Conservation (phyloP, 1,284 basidiomycete species). For the Trichosporon ovoides region DNA sequence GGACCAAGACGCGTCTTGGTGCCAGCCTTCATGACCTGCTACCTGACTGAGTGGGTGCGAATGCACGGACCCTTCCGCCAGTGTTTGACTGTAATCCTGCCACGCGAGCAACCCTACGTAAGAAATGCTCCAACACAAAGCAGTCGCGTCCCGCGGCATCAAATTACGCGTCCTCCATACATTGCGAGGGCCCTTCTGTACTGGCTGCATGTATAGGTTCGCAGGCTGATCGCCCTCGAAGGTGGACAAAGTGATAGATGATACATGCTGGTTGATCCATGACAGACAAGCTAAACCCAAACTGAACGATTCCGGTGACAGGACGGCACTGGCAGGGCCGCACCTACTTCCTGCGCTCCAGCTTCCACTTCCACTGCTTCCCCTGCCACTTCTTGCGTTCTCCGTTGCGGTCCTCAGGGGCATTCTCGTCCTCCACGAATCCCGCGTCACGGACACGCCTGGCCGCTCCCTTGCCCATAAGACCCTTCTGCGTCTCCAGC, state of each 20-base stretch:
- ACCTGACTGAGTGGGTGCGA: too few species aligned
- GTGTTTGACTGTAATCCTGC: too few species aligned
- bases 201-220: too few species aligned
- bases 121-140: not conserved
- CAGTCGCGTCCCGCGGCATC: constrained; percentile 1
- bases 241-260: too few species aligned
- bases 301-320: not conserved
- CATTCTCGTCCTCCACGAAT: constrained; percentile 40
- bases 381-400: constrained; percentile 41
- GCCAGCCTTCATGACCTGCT: too few species aligned
- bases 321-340: too few species aligned
- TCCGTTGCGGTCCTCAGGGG: constrained; percentile 40
- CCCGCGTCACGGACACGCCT: constrained; percentile 60
- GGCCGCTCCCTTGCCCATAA: constrained; percentile 76
- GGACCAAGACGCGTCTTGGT: not conserved
- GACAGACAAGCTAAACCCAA: not conserved
- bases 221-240: too few species aligned
- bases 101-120: too few species aligned
- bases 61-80: too few species aligned
- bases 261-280: constrained; percentile 3
- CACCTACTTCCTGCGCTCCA: constrained; percentile 41
- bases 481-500: constrained; percentile 69
- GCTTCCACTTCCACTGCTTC: constrained; percentile 50
- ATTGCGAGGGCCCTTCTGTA: not conserved
- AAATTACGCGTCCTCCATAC: not conserved